Percentiles rank a stretch among this genome's conserved stretches.
phyloP scores from a whole-genome alignment of 1,284 basidiomycete species.

The Baeospora myosura region DNA sequence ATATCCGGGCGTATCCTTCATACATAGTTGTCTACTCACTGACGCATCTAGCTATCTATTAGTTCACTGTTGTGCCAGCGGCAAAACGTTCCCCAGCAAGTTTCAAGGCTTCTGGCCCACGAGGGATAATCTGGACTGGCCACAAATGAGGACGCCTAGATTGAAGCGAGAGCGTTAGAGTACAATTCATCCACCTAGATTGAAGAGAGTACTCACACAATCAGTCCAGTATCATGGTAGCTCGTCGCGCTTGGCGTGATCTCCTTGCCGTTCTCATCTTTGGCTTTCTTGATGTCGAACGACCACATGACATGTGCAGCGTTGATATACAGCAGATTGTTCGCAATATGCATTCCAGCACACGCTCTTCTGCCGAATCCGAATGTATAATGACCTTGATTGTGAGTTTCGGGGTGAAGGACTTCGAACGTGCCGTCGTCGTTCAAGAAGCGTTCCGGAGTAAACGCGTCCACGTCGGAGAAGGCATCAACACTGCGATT shows the following conservation, averaged over 20 bases:
- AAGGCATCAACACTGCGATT: constrained; percentile 1
- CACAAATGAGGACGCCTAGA: neutral
- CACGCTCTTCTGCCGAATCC: neutral
- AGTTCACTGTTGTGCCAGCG: too few relatives aligned
- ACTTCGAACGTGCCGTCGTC: neutral
- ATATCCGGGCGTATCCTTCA: too few relatives aligned
- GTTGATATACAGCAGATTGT: neutral
- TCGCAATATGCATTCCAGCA: neutral
- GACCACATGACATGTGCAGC: neutral
- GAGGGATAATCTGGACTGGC: neutral
- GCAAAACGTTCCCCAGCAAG: neutral
- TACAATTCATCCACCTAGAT: neutral
- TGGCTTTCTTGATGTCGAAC: neutral
- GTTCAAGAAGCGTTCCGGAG: constrained; percentile 4
- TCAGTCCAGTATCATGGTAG: neutral
- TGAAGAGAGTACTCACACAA: neutral
- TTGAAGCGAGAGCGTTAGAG: neutral
- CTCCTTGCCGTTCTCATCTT: too few relatives aligned
- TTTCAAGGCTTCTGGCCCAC: neutral
- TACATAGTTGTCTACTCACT: too few relatives aligned
- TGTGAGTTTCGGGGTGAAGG: neutral
- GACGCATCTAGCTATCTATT: too few relatives aligned
- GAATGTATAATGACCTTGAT: neutral
- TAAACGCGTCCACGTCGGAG: neutral
- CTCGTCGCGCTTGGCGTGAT: neutral